Evolutionary conservation across 305 asterid species (phyloP).

Genomic region (Fraxinus nigra): DNA sequence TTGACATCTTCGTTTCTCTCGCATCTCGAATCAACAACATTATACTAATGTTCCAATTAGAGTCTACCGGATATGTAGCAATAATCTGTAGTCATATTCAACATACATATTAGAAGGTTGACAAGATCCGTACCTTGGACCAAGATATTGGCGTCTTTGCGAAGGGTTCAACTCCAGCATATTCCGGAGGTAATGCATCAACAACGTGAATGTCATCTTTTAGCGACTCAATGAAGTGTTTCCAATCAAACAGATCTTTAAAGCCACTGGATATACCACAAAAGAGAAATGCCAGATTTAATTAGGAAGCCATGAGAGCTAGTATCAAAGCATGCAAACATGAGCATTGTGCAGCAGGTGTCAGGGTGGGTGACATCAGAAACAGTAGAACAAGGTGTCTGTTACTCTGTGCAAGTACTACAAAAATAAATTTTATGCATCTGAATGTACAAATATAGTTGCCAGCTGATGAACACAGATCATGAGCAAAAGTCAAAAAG

Average conservation of each 20-base stretch:
- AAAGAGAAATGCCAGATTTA: slow-evolving; percentile 24
- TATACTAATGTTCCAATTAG: not conserved
- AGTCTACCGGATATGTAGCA: not conserved
- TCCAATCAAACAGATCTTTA: slow-evolving; percentile 96
- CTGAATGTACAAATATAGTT: not conserved
- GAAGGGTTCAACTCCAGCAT: slow-evolving; percentile 76
- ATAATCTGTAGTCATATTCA: not conserved
- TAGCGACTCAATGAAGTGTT: slow-evolving; percentile 75
- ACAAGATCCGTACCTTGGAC: slow-evolving; percentile 69
- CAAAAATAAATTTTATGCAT: not conserved
- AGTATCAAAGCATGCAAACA: slow-evolving; percentile 3
- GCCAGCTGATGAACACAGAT: not conserved
- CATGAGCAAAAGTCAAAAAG: slow-evolving; percentile 20
- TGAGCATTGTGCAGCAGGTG: not conserved
- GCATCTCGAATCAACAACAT: not conserved
- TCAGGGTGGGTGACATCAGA: not conserved
- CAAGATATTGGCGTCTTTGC: slow-evolving; percentile 91
- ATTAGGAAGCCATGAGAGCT: not conserved
- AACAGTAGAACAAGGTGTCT: not conserved
- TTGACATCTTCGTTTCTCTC: not conserved
- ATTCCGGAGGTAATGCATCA: slow-evolving; percentile 74
- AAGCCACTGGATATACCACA: slow-evolving; percentile 64
- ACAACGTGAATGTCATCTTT: slow-evolving; percentile 75
- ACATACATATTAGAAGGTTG: not conserved
- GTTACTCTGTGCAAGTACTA: not conserved